Percentiles rank a stretch among this genome's conserved stretches.
Conservation (phyloP, 441 rosid species). For the Erodium trifolium region DNA sequence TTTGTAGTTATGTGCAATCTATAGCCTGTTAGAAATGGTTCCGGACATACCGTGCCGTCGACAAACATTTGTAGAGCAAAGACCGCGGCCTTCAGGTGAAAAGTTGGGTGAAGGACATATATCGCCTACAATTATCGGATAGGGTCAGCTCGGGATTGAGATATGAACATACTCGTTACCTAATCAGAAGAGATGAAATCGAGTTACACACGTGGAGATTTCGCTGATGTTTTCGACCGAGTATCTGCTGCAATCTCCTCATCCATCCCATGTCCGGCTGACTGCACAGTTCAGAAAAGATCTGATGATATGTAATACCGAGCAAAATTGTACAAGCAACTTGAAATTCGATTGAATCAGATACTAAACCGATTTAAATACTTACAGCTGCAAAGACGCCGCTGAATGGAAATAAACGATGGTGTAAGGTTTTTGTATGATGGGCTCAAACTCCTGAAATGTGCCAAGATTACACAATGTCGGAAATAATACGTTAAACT, state of each 20-base stretch:
- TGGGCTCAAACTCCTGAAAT: slow-evolving; percentile 88
- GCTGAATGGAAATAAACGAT: slow-evolving; percentile 96
- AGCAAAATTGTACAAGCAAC: not conserved
- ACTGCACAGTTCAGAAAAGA: slow-evolving; percentile 34
- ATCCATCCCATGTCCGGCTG: slow-evolving; percentile 99
- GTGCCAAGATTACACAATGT: not conserved
- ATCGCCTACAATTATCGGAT: slow-evolving; percentile 49
- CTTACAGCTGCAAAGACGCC: slow-evolving; percentile 94
- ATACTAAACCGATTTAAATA: slow-evolving; percentile 9
- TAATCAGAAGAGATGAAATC: slow-evolving; percentile 4
- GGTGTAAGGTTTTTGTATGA: slow-evolving; percentile 87
- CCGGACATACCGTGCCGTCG: slow-evolving; percentile 57
- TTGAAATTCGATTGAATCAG: not conserved
- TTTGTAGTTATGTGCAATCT: too few species aligned
- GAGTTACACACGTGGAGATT: slow-evolving; percentile 68
- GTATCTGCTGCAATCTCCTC: slow-evolving; percentile 85
- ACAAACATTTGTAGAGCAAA: slow-evolving; percentile 74
- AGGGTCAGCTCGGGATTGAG: slow-evolving; percentile 9
- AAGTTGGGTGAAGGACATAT: slow-evolving; percentile 90
- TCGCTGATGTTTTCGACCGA: slow-evolving; percentile 89
- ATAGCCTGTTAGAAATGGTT: not conserved
- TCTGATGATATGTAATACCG: not conserved
- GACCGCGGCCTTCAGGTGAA: slow-evolving; percentile 73
- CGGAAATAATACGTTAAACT: not conserved
- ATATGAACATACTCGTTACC: not conserved